Evolutionary conservation across 495 filamentous ascomycete genomes (phyloP), one percentile per base, ranked within the genome.

Genomic region (Penicillium paxilli): DNA sequence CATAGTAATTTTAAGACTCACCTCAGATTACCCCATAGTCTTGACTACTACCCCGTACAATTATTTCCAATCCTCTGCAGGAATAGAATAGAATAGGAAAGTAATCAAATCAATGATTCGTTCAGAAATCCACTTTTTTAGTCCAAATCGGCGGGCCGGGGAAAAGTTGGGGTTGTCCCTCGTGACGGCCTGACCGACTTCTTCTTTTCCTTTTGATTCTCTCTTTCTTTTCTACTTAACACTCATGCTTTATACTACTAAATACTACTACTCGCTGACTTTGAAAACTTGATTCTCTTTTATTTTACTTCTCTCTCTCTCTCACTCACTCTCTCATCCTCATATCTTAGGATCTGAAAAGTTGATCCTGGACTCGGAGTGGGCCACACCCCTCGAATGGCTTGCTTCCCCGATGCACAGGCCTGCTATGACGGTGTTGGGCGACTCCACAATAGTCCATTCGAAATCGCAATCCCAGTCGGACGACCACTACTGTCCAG

Each of bases 381-480:
- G 38, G 32, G 47, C 55, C 47, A 23, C 20, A 47, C 38, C 60
- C 51, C 50, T 47, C 55, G 60, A 16, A 66, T 68, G 63, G 63
- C 60, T 66, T 48, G 61, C 44, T 55, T 46, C 52, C 49, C 51
- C 49, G 50, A 68, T 64, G 63, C 61, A 58, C 63, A 64, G 40
- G 49, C 58, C 56, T 62, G 58, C 47, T 40, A 72, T 72, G 67
- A 65, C 70, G 54, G 58, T 73, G 44, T 49, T 71, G 51, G 61
- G 55, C 58, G 69, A 75, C 59, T 63, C 69, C 42, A 53, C 69
- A 47, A 59, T 72, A 66, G 58, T 62, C 37, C 63, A 63, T 49
- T 52, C 70, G 24, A 47, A 63, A 54, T 73, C 67, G 48, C 58
- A 64, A n/a, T n/a, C 44, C 41, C 52, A 38, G 45, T 32, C 8